phyloP scores from a whole-genome alignment of 2,329 filamentous ascomycete species.

The Aspergillus tubingensis region DNA sequence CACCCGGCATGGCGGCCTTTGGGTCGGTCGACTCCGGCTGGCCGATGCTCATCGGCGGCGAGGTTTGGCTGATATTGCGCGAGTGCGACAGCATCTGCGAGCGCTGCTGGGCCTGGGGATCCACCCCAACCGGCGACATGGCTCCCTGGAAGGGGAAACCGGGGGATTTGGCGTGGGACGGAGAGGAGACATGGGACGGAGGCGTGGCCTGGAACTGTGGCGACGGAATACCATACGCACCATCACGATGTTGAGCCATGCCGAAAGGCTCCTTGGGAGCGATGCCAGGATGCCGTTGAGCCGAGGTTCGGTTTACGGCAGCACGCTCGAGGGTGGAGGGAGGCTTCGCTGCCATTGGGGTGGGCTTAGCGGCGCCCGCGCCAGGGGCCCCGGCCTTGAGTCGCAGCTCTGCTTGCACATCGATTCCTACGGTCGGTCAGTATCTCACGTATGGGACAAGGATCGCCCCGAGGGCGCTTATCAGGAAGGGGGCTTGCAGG shows the following conservation, averaged over 20 bases:
- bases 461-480: not conserved
- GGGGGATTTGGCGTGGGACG: slow-evolving; percentile 63
- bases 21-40: slow-evolving; percentile 40
- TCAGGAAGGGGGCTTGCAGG: not conserved
- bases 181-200: slow-evolving; percentile 74
- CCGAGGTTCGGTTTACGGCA: slow-evolving; percentile 74
- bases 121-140: slow-evolving; percentile 62
- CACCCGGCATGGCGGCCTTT: slow-evolving; percentile 35
- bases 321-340: slow-evolving; percentile 76
- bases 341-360: slow-evolving; percentile 68
- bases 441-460: not conserved
- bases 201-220: slow-evolving; percentile 80
- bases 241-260: slow-evolving; percentile 53
- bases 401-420: slow-evolving; percentile 93
- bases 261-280: slow-evolving; percentile 62
- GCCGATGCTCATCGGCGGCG: slow-evolving; percentile 38
- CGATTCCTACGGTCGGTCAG: slow-evolving; percentile 66
- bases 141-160: slow-evolving; percentile 62
- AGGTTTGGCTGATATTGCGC: slow-evolving; percentile 36
- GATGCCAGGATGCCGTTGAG: slow-evolving; percentile 71
- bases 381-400: slow-evolving; percentile 89
- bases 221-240: slow-evolving; percentile 53
- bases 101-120: slow-evolving; percentile 49
- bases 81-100: slow-evolving; percentile 49
- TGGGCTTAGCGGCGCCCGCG: slow-evolving; percentile 64